These are phyloP conservation scores for Leucosporidium yakuticum DNA, from an alignment of 768 basidiomycete species.

Conservation along the genomic window DNA sequence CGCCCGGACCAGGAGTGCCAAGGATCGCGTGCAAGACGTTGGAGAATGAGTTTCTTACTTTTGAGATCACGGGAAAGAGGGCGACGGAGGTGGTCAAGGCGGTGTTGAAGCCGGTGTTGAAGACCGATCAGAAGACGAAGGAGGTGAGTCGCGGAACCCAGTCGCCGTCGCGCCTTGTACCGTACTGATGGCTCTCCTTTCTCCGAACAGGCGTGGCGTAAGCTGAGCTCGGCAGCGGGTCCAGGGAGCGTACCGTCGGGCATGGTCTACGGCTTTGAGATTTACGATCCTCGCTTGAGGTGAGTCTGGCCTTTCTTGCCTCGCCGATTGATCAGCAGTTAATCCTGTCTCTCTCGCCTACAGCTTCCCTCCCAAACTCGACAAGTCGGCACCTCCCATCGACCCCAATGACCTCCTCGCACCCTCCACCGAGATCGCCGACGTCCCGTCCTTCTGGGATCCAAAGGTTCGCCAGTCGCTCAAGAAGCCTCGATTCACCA, in stretches of 20 bases:
- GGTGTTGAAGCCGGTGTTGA: constrained; percentile 44
- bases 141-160: background rate
- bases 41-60: constrained; percentile 44
- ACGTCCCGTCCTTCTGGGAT: constrained; percentile 35
- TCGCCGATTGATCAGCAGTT: background rate
- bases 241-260: constrained; percentile 64
- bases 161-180: too few species aligned
- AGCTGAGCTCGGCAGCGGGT: constrained; percentile 57
- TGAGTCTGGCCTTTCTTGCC: constrained; percentile 44
- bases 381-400: background rate
- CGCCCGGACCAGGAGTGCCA: too few species aligned
- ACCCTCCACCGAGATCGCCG: background rate
- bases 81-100: constrained; percentile 59
- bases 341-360: background rate
- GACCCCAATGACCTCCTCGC: background rate
- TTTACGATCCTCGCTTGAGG: constrained; percentile 82
- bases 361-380: constrained; percentile 14
- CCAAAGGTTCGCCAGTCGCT: constrained; percentile 70
- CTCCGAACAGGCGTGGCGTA: constrained; percentile 59
- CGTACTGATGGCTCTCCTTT: background rate
- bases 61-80: constrained; percentile 85
- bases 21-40: constrained; percentile 50
- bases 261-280: constrained; percentile 69
- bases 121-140: constrained; percentile 6
- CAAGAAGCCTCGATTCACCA: constrained; percentile 21